Evolutionary conservation across 2,329 filamentous ascomycete species (phyloP).

Genomic region (Ophiostoma piceae): DNA sequence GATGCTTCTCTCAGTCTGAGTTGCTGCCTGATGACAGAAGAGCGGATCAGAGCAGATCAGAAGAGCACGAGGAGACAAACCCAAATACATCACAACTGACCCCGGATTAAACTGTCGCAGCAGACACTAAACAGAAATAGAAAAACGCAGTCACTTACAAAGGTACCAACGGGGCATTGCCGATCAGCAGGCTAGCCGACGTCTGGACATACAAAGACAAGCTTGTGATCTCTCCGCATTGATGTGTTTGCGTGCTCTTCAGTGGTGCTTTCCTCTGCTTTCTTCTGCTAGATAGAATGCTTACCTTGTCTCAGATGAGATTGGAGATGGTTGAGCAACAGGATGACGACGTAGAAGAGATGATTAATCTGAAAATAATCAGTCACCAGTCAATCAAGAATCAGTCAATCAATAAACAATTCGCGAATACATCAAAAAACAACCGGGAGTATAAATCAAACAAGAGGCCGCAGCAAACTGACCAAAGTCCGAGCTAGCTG

Average conservation of each 20-base stretch:
- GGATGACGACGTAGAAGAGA: too few relatives aligned
- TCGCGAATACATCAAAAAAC: too few relatives aligned
- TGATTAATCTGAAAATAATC: too few relatives aligned
- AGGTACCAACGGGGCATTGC: slow-evolving; percentile 6
- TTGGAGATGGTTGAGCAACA: too few relatives aligned
- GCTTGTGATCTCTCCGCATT: slow-evolving; percentile 2
- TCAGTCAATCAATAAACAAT: neutral
- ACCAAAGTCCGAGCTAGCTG: neutral
- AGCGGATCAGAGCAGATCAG: too few relatives aligned
- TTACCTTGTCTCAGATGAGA: too few relatives aligned
- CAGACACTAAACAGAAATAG: neutral
- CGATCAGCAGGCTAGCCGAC: slow-evolving; percentile 8
- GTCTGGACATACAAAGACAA: neutral
- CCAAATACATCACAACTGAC: neutral
- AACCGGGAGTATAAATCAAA: too few relatives aligned
- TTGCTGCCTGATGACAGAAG: neutral
- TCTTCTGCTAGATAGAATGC: too few relatives aligned
- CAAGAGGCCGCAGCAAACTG: neutral
- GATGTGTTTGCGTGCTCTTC: too few relatives aligned
- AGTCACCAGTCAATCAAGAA: neutral
- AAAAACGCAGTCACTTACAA: neutral
- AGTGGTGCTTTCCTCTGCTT: too few relatives aligned
- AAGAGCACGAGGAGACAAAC: neutral
- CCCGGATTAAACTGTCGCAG: neutral
- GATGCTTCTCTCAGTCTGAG: neutral